These are phyloP conservation scores for Sanguinoderma infundibulare DNA, from an alignment of 1,284 basidiomycete species.

Conservation along the genomic window DNA sequence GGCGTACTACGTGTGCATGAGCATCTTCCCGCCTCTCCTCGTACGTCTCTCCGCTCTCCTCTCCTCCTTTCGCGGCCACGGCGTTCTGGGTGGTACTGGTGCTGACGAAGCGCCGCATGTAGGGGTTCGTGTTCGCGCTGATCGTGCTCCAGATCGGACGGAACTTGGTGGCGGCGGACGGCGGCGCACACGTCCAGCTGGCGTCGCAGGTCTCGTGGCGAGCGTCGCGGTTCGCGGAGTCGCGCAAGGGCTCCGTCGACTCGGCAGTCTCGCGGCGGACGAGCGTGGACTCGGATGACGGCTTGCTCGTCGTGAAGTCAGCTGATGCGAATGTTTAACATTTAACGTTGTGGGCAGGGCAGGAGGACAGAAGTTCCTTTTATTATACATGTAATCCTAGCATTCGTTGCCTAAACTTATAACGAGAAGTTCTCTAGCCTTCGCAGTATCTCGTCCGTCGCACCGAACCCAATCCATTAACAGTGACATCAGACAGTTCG, in stretches of 20 bases:
- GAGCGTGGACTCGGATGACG: background rate
- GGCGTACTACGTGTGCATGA: conserved; percentile 12
- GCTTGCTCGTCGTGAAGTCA: background rate
- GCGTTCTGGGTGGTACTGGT: background rate
- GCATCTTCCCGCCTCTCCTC: conserved; percentile 16
- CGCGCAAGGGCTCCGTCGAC: background rate
- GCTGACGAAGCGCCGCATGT: background rate
- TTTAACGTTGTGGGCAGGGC: too few species aligned
- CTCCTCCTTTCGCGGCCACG: background rate
- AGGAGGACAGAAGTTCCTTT: too few species aligned
- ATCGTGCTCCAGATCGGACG: conserved; percentile 16
- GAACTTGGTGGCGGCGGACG: background rate
- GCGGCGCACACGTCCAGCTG: background rate
- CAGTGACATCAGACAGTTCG: background rate
- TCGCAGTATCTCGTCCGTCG: too few species aligned
- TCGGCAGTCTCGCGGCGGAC: background rate
- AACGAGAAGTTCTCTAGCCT: too few species aligned
- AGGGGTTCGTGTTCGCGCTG: conserved; percentile 16
- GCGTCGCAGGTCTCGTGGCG: background rate
- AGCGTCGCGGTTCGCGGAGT: background rate
- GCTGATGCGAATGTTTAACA: background rate
- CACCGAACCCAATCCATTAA: too few species aligned
- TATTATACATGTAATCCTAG: too few species aligned
- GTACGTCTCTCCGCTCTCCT: conserved; percentile 4
- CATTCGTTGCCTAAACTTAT: too few species aligned